Evolutionary conservation across 768 basidiomycete species (phyloP), one percentile per base, ranked within the genome.

Genomic region (Trametes meyenii): DNA sequence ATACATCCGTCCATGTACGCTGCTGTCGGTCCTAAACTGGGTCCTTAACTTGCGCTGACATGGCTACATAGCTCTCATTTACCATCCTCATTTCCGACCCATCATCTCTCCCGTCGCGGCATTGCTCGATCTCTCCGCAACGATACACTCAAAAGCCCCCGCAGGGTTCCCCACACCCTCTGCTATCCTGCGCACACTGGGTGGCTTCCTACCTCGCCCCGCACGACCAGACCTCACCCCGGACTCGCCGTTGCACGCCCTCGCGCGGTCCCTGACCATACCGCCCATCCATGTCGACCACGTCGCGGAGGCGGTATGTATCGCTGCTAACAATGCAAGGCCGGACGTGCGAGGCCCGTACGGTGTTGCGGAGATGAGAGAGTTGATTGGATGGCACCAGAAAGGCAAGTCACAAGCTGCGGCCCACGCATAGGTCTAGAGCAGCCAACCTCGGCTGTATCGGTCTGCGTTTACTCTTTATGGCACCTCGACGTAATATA

Each of bases 221-320:
- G 49, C 53, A 71, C 73, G 66, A 66, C 57, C 58, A 62, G 71
- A 60, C 35, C 67, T 66, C 63, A 75, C 70, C 64, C 65, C 74
- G 58, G 74, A 77, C 23, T 84, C 84, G 23, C 70, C 84, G 16
- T 74, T 90, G 42, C 79, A 85, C 35, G 86, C 89, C 2, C 75
- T 95, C 38, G 90, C 93, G 7, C 90, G 90, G 62, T 86, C 90
- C 17, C 75, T 98, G 52, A 81, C 83, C n/a, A 88, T 89, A 56
- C 93, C 90, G 33, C 96, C 97, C 1, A 85, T 98, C 44, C 96
- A 98, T 70, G 94, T 98, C 21, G 97, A 99, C 68, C 93, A 95
- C 63, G 94, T 98, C 46, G 97, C 90, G 2, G 85, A 88, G 67
- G 92, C 94, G 0, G 82, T 94, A 7, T 86, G 89, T 61, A 79